Evolutionary conservation across 2,329 filamentous ascomycete species (phyloP).

Genomic region (Pseudogymnoascus sp.): DNA sequence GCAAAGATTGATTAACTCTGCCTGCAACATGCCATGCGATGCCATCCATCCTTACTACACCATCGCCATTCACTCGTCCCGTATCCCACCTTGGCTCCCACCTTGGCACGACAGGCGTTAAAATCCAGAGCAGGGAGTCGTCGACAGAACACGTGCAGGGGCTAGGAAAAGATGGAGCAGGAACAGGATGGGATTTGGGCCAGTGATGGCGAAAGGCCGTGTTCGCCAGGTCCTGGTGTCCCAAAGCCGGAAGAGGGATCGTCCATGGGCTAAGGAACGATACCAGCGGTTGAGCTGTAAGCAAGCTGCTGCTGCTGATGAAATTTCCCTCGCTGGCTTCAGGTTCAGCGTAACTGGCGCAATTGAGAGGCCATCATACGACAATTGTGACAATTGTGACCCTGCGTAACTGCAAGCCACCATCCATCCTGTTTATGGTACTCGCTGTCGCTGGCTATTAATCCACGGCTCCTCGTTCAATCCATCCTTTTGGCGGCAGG

Average conservation of each 20-base stretch:
- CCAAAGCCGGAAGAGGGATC: background rate
- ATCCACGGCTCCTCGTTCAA: background rate
- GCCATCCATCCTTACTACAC: background rate
- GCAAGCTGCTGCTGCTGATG: background rate
- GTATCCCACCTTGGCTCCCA: background rate
- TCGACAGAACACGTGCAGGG: background rate
- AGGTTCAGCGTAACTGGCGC: background rate
- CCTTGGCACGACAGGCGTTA: background rate
- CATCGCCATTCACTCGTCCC: background rate
- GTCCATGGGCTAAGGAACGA: background rate
- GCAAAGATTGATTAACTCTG: background rate
- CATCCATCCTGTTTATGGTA: too few species aligned
- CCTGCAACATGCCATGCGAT: background rate
- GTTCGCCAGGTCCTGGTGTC: background rate
- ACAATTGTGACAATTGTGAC: background rate
- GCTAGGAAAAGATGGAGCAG: background rate
- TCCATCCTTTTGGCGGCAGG: background rate
- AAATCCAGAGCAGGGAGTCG: background rate
- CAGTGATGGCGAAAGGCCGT: background rate
- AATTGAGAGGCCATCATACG: background rate
- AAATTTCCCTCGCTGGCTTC: background rate
- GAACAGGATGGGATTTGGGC: background rate
- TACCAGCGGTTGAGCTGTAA: background rate
- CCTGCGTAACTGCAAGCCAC: background rate
- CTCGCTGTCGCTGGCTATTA: background rate